A percentile compares a stretch with the other conserved stretches of the same genome.
Evolutionary conservation across 805 yeast species (phyloP).

Genomic region (Candida rishiriensis): DNA sequence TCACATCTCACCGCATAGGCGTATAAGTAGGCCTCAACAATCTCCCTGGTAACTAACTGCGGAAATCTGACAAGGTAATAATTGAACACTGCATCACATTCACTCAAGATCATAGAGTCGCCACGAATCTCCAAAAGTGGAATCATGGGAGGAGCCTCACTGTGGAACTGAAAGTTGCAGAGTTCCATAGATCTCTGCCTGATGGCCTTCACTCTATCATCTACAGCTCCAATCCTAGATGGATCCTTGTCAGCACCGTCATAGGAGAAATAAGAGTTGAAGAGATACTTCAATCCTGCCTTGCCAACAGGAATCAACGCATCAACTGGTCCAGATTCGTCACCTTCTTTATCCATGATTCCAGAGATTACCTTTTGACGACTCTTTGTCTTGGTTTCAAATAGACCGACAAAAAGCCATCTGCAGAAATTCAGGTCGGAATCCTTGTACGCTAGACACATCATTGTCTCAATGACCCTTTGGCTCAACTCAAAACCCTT

Average conservation of each 20-base stretch:
- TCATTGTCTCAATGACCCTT: constrained; percentile 58
- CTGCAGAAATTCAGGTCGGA: constrained; percentile 74
- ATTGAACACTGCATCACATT: constrained; percentile 74
- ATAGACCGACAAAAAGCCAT: constrained; percentile 46
- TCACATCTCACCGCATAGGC: constrained; percentile 36
- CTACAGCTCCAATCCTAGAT: constrained; percentile 24
- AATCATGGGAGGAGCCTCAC: constrained; percentile 72
- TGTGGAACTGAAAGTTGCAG: constrained; percentile 27
- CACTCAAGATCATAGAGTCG: constrained; percentile 51
- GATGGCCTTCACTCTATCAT: constrained; percentile 38
- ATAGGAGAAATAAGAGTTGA: constrained; percentile 36
- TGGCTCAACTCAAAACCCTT: constrained; percentile 30
- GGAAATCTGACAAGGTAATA: constrained; percentile 44
- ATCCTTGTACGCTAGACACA: constrained; percentile 71
- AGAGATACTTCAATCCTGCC: constrained; percentile 34
- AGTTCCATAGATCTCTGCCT: constrained; percentile 33
- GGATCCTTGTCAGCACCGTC: neutral
- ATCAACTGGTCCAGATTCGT: too few species aligned
- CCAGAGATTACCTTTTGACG: constrained; percentile 1
- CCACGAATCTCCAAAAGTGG: constrained; percentile 32
- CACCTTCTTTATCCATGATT: too few species aligned
- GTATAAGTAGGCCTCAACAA: constrained; percentile 49
- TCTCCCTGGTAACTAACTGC: constrained; percentile 35
- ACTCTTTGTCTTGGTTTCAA: constrained; percentile 20
- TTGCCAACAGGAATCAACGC: constrained; percentile 16